phyloP scores from a whole-genome alignment of 495 filamentous ascomycete species.

The Neurospora sp. region DNA sequence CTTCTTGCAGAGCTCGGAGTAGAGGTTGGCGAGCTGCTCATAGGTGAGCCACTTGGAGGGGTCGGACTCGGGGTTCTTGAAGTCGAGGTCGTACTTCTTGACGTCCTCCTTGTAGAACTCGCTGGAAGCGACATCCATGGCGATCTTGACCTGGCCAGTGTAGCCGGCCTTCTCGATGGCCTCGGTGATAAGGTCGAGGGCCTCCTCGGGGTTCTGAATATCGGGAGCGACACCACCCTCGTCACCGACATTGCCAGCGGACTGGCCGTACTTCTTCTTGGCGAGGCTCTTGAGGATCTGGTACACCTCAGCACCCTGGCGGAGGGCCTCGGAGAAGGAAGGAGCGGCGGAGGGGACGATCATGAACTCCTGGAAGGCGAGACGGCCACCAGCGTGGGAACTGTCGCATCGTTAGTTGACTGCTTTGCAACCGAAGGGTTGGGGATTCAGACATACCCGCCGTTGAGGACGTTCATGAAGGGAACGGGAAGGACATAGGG shows the following conservation, averaged over 20 bases:
- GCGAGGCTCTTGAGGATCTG: slow-evolving; percentile 93
- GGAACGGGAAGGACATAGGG: slow-evolving; percentile 98
- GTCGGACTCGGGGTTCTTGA: slow-evolving; percentile 97
- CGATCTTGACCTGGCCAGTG: slow-evolving; percentile 89
- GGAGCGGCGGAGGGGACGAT: slow-evolving; percentile 82
- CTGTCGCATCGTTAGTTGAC: slow-evolving; percentile 28
- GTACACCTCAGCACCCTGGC: slow-evolving; percentile 94
- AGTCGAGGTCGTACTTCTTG: slow-evolving; percentile 99
- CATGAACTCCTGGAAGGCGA: slow-evolving; percentile 99
- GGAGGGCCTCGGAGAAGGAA: slow-evolving; percentile 89
- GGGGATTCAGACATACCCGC: slow-evolving; percentile 46
- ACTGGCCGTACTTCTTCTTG: slow-evolving; percentile 99
- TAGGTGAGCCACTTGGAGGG: slow-evolving; percentile 95
- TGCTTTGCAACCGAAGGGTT: neutral
- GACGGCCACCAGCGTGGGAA: slow-evolving; percentile 94
- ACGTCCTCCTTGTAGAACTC: slow-evolving; percentile 98
- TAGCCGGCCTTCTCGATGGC: slow-evolving; percentile 93
- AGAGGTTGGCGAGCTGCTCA: slow-evolving; percentile 91
- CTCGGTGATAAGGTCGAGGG: slow-evolving; percentile 90
- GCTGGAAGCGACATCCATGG: slow-evolving; percentile 97
- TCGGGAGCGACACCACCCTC: slow-evolving; percentile 99
- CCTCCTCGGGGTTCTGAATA: slow-evolving; percentile 94
- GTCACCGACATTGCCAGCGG: slow-evolving; percentile 96
- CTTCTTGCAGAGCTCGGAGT: slow-evolving; percentile 77
- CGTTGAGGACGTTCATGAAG: slow-evolving; percentile 99